phyloP scores from a whole-genome alignment of 2,329 filamentous ascomycete genomes.

The Fusarium falciforme region DNA sequence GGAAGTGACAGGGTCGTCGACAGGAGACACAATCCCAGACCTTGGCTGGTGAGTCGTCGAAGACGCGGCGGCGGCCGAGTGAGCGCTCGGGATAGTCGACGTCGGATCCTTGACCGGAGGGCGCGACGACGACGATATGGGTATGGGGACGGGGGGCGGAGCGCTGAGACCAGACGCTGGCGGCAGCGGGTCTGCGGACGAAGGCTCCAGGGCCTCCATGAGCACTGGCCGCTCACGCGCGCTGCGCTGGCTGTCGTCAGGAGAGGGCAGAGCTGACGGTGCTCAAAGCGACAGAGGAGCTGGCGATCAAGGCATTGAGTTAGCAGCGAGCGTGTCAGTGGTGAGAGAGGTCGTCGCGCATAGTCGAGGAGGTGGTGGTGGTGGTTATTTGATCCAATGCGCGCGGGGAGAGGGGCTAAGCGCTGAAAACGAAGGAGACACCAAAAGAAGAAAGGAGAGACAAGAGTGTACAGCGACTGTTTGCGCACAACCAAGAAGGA shows the following conservation, averaged over 20 bases:
- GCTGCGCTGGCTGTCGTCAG: conserved; percentile 33
- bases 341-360: conserved; percentile 25
- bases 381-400: conserved; percentile 10
- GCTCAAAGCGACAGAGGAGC: conserved; percentile 43
- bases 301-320: conserved; percentile 41
- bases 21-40: conserved; percentile 27
- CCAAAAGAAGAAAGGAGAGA: background rate
- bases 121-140: conserved; percentile 20
- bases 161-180: conserved; percentile 46
- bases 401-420: conserved; percentile 3
- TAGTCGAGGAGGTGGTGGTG: conserved; percentile 9
- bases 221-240: conserved; percentile 37
- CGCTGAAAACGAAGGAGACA: background rate
- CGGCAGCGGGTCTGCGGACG: conserved; percentile 39
- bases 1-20: conserved; percentile 9
- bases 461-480: background rate
- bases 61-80: conserved; percentile 13
- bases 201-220: conserved; percentile 45
- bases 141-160: conserved; percentile 31
- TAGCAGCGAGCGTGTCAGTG: conserved; percentile 30
- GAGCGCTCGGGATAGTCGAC: conserved; percentile 31
- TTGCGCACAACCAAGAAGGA: conserved; percentile 2
- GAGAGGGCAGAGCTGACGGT: conserved; percentile 40
- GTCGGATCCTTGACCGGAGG: conserved; percentile 41
- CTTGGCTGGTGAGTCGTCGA: conserved; percentile 9